These are phyloP conservation scores for Solanum tarapatanum DNA, from an alignment of 257 asterid species.

Conservation along the genomic window DNA sequence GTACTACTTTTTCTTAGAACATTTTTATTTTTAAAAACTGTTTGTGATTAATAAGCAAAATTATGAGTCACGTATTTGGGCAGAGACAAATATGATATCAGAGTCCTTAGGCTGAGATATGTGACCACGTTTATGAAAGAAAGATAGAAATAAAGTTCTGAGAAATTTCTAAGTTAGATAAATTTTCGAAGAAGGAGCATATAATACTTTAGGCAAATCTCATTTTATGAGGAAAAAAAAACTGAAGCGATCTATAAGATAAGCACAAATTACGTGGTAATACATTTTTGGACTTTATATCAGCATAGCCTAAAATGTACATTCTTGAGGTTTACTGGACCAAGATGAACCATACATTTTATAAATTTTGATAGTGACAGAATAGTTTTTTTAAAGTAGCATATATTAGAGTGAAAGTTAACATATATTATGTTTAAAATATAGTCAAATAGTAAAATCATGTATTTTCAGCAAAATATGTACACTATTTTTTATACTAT, in stretches of 20 bases:
- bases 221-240: background rate
- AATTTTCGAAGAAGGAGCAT: no score
- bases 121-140: no score
- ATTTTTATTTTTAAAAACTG: background rate
- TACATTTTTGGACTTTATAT: background rate
- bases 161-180: no score
- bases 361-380: background rate
- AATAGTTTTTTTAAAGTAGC: background rate
- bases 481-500: background rate
- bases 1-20: background rate
- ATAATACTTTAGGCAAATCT: no score
- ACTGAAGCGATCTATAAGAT: background rate
- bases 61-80: background rate
- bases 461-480: background rate
- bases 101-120: no score
- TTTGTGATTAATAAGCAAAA: background rate
- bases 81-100: no score
- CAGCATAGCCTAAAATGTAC: background rate
- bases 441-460: background rate
- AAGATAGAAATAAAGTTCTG: no score
- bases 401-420: background rate
- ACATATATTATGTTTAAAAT: background rate
- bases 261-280: background rate
- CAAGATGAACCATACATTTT: background rate
- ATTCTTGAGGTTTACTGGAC: background rate